Percentiles rank a stretch among this genome's conserved stretches.
These are phyloP conservation scores for Ceratocystis huliohia DNA, from an alignment of 2,329 filamentous ascomycete species.

Conservation along the genomic window DNA sequence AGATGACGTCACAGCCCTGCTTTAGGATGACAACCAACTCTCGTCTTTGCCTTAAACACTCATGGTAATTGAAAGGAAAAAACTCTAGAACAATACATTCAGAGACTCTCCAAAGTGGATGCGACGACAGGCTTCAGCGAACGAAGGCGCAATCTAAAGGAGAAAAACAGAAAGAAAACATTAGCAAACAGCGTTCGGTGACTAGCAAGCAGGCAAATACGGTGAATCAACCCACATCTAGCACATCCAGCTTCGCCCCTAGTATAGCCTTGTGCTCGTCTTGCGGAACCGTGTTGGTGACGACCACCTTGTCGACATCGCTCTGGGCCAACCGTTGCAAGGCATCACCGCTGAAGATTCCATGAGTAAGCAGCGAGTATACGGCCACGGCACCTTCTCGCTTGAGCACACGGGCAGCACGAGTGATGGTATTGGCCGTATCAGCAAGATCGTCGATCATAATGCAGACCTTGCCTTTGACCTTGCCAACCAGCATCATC, in stretches of 20 bases:
- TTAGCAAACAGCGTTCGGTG: not conserved
- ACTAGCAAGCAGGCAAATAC: constrained; percentile 11
- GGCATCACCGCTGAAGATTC: constrained; percentile 87
- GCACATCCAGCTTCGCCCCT: constrained; percentile 79
- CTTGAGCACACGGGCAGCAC: constrained; percentile 92
- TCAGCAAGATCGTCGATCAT: constrained; percentile 90
- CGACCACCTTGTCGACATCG: constrained; percentile 80
- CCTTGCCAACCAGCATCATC: constrained; percentile 90
- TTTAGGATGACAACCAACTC: not conserved
- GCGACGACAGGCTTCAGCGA: constrained; percentile 87
- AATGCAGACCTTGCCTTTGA: constrained; percentile 69
- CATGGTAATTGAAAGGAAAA: not conserved
- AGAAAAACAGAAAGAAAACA: not conserved
- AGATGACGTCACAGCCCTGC: constrained; percentile 2
- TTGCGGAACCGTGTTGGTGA: constrained; percentile 92
- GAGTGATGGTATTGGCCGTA: constrained; percentile 92
- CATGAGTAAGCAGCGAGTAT: constrained; percentile 86
- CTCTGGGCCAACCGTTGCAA: constrained; percentile 90
- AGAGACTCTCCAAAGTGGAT: constrained; percentile 98
- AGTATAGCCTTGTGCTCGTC: constrained; percentile 58
- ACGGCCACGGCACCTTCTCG: constrained; percentile 86
- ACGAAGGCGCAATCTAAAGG: constrained; percentile 57
- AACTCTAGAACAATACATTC: constrained; percentile 61
- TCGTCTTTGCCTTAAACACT: not conserved
- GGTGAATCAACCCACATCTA: constrained; percentile 42